Percentiles rank a stretch among this genome's conserved stretches.
Evolutionary conservation across 768 basidiomycete genomes (phyloP).

Genomic region (Cantharellus cinnabarinus): DNA sequence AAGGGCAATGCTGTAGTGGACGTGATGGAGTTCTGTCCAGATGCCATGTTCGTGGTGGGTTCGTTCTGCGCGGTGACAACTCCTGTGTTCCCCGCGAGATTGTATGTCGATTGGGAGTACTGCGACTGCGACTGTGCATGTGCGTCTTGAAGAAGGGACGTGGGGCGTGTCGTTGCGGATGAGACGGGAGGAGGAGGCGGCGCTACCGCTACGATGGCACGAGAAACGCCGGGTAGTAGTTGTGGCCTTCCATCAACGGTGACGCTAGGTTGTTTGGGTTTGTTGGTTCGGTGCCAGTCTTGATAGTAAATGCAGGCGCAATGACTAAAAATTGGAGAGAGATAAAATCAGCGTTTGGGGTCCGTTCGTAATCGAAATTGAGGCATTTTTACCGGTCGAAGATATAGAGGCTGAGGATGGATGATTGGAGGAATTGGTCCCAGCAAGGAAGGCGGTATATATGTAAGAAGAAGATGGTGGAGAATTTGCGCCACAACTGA

Average conservation of each 20-base stretch:
- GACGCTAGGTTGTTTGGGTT: constrained; percentile 29
- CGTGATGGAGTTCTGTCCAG: constrained; percentile 10
- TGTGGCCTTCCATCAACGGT: constrained; percentile 36
- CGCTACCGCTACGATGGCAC: constrained; percentile 24
- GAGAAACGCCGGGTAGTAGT: constrained; percentile 59
- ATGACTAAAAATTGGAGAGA: constrained; percentile 31
- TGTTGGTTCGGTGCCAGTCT: constrained; percentile 72
- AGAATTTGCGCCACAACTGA: not conserved
- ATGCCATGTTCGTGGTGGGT: constrained; percentile 5
- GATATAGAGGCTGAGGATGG: constrained; percentile 82
- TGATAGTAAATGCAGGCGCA: constrained; percentile 89
- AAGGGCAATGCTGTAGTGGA: constrained; percentile 44
- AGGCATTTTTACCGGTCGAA: constrained; percentile 51
- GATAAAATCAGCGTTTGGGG: not conserved
- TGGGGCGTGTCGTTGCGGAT: too few species aligned
- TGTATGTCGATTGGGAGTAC: constrained; percentile 22
- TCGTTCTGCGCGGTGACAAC: constrained; percentile 34
- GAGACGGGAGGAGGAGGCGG: too few species aligned
- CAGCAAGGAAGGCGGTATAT: constrained; percentile 43
- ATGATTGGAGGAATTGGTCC: not conserved
- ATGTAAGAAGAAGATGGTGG: constrained; percentile 62
- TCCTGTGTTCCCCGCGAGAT: constrained; percentile 47
- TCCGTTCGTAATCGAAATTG: not conserved
- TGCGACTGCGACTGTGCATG: constrained; percentile 13
- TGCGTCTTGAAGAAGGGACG: constrained; percentile 11